Evolutionary conservation across 768 basidiomycete genomes (phyloP).

Genomic region (Macrocybe gigantea): DNA sequence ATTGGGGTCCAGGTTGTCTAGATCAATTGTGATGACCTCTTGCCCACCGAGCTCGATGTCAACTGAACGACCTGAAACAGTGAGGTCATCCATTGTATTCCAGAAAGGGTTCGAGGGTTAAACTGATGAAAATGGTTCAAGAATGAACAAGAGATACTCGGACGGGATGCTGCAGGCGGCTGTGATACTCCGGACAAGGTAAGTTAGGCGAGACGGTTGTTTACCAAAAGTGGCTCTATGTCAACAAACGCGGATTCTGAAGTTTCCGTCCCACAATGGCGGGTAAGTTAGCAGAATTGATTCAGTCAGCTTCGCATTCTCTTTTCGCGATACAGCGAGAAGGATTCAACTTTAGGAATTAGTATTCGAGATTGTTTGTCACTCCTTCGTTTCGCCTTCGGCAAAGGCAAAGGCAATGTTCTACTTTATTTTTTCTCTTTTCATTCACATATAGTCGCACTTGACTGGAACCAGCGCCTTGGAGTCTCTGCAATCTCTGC

Average conservation of each 20-base stretch:
- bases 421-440: background rate
- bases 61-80: conserved; percentile 43
- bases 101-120: background rate
- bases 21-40: conserved; percentile 86
- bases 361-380: conserved; percentile 3
- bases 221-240: too few species aligned
- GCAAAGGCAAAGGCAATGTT: background rate
- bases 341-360: too few species aligned
- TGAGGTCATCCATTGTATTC: conserved; percentile 27
- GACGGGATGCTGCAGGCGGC: background rate
- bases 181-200: too few species aligned
- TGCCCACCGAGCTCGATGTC: conserved; percentile 78
- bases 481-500: too few species aligned
- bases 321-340: too few species aligned
- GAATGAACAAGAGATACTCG: background rate
- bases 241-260: too few species aligned
- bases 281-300: too few species aligned
- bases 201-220: too few species aligned
- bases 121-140: background rate
- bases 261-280: too few species aligned
- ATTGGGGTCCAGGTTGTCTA: conserved; percentile 78
- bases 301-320: too few species aligned
- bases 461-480: too few species aligned
- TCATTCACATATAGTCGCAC: background rate
- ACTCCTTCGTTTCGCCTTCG: too few species aligned